Percentiles rank a stretch among this genome's conserved stretches.
Conservation (phyloP, 2,329 filamentous ascomycete species). For the Didymella glomerata region DNA sequence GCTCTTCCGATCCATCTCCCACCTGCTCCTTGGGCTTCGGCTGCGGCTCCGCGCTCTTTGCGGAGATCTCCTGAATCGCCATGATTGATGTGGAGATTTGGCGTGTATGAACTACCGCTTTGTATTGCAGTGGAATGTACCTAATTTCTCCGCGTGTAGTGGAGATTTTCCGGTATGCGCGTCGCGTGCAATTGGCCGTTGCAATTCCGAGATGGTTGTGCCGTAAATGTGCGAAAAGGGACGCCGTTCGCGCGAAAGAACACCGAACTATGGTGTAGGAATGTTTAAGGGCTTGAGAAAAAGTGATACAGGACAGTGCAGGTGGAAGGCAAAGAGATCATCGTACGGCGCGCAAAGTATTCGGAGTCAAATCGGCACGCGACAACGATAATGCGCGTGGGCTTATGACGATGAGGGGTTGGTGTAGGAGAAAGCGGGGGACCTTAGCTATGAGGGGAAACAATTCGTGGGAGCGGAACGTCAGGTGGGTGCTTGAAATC, state of each 20-base stretch:
- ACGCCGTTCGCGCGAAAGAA: conserved; percentile 33
- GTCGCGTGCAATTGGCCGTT: conserved; percentile 24
- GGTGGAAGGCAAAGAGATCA: conserved; percentile 28
- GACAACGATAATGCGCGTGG: conserved; percentile 32
- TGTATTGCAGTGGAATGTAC: conserved; percentile 11
- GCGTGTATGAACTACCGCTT: conserved; percentile 6
- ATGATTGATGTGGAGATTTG: conserved; percentile 24
- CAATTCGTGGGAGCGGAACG: conserved; percentile 24
- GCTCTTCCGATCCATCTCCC: conserved; percentile 28
- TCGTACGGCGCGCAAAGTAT: conserved; percentile 25
- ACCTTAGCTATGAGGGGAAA: conserved; percentile 19
- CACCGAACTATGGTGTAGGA: conserved; percentile 24
- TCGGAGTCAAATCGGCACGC: conserved; percentile 38
- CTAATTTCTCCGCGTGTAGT: conserved; percentile 29
- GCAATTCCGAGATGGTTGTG: conserved; percentile 29
- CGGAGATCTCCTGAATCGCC: conserved; percentile 42
- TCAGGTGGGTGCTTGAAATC: conserved; percentile 38
- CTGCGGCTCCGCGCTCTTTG: conserved; percentile 38
- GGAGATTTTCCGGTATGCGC: conserved; percentile 22
- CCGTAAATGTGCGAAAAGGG: conserved; percentile 25
- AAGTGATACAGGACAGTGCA: conserved; percentile 25
- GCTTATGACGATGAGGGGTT: conserved; percentile 40
- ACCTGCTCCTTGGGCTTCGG: conserved; percentile 46
- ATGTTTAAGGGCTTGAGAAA: conserved; percentile 26
- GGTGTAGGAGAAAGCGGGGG: conserved; percentile 39